Conservation (phyloP, 2,329 filamentous ascomycete species). For the Curvularia spicifera region DNA sequence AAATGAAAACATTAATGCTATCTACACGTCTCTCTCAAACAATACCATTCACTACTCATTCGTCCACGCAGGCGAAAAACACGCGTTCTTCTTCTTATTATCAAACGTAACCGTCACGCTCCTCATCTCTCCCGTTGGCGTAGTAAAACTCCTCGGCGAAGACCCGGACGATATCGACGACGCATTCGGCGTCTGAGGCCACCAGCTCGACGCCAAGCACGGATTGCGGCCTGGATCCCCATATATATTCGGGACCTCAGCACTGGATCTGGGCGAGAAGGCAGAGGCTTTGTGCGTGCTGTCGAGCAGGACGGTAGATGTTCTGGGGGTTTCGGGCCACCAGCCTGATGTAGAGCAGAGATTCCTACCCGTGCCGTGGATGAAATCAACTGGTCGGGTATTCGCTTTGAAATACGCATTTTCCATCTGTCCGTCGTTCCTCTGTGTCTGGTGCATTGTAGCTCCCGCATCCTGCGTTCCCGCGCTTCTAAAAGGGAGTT, state of each 20-base stretch:
- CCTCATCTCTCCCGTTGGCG: not conserved
- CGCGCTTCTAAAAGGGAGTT: constrained; percentile 6
- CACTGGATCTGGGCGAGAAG: constrained; percentile 1
- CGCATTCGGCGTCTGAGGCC: constrained; percentile 18
- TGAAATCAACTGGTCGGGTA: constrained; percentile 18
- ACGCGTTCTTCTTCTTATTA: constrained; percentile 7
- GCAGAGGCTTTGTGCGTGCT: constrained; percentile 17
- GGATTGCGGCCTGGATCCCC: constrained; percentile 8
- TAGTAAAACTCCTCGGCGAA: constrained; percentile 10
- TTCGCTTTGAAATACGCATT: constrained; percentile 10
- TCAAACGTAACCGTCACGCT: constrained; percentile 8
- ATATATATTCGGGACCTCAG: not conserved
- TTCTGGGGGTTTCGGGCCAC: constrained; percentile 21
- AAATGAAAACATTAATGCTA: not conserved
- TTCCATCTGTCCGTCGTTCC: not conserved
- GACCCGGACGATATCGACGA: constrained; percentile 2
- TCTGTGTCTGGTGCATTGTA: not conserved
- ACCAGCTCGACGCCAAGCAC: constrained; percentile 22
- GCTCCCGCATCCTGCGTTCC: not conserved
- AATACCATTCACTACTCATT: not conserved
- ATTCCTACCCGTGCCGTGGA: constrained; percentile 30
- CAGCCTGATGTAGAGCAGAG: constrained; percentile 32
- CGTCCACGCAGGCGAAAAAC: constrained; percentile 15
- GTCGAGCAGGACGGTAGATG: constrained; percentile 10
- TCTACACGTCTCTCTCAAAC: too few species aligned